Evolutionary conservation across 768 basidiomycete species (phyloP), one percentile per base, ranked within the genome.

Genomic region (Tulasnella sp.): DNA sequence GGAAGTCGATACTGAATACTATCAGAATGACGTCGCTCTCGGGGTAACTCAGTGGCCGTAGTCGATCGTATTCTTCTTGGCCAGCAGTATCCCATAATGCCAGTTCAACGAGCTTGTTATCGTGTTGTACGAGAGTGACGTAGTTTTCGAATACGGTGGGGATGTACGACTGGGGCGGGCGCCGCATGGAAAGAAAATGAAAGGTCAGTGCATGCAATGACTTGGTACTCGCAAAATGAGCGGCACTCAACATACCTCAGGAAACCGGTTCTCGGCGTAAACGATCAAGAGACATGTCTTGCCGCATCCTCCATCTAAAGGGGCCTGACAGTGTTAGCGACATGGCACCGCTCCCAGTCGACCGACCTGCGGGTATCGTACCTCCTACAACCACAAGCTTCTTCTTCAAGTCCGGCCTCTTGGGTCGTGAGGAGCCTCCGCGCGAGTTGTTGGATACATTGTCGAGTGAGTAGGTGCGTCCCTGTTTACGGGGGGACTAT

Each of bases 11-110:
- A 10, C 89, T 91, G 75, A 94, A 96, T 27, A 93, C 91, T 65
- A 94, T 88, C 65, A 94, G 84, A 66, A 94, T 90, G 60, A 91
- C 87, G 67, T 90, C 80, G 75, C 83, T 86, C 70, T 92, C 88
- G 19, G 89, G 87, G 65, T 92, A 91, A 69, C 84, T 87, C 63
- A 92, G 75, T 19, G 88, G 87, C 64, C 88, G 78, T 58, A 92
- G 78, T 63, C 87, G 79, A 70, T 93, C 91, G 71, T 96, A 97
- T 73, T 97, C 92, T 72, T 97, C 92, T 70, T 96, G 92, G 25
- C 92, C 92, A 0, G 92, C 92, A 0, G 92, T 97, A 72, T 97
- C 92, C 92, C 94, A 99, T 17, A 99, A 77, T n/a, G 96, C 94
- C 44, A 99, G 80, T 68, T 96, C 91, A 62, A 99, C 83, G 19